phyloP scores from a whole-genome alignment of 495 filamentous ascomycete species.

The Podospora conica region DNA sequence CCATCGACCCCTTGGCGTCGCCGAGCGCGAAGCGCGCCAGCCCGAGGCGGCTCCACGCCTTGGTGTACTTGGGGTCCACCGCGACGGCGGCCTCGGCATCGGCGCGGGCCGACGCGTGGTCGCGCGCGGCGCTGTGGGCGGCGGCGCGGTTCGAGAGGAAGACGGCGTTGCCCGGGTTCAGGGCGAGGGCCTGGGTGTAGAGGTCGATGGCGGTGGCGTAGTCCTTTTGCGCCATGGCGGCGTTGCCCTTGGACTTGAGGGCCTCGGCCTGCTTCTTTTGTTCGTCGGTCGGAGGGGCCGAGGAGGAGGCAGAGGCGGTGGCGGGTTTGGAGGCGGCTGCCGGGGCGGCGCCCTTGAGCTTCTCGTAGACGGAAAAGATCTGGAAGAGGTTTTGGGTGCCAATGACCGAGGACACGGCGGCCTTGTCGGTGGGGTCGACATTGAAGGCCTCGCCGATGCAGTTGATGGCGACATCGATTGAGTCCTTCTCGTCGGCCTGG shows the following conservation, averaged over 20 bases:
- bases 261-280: constrained; percentile 72
- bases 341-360: constrained; percentile 54
- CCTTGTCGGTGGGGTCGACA: constrained; percentile 73
- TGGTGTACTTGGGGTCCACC: constrained; percentile 87
- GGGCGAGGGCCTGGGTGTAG: constrained; percentile 76
- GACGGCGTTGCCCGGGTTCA: constrained; percentile 83
- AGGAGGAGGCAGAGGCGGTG: constrained; percentile 18
- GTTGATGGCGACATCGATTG: constrained; percentile 83
- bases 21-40: constrained; percentile 85
- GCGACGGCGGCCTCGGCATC: constrained; percentile 86
- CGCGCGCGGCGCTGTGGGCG: constrained; percentile 70
- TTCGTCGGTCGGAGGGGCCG: constrained; percentile 39
- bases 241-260: constrained; percentile 87
- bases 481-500: constrained; percentile 77
- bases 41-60: constrained; percentile 90
- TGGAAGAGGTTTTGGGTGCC: constrained; percentile 76
- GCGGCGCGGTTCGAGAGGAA: constrained; percentile 97
- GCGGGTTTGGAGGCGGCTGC: constrained; percentile 20
- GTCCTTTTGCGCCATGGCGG: constrained; percentile 88
- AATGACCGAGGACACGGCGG: constrained; percentile 67
- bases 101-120: constrained; percentile 71
- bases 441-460: constrained; percentile 94
- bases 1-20: constrained; percentile 84
- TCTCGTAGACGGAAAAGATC: constrained; percentile 96
- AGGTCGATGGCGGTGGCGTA: constrained; percentile 71